These are phyloP conservation scores for Pythium aristosporum DNA, from an alignment of 352 stramenopile genomes.

Conservation along the genomic window DNA sequence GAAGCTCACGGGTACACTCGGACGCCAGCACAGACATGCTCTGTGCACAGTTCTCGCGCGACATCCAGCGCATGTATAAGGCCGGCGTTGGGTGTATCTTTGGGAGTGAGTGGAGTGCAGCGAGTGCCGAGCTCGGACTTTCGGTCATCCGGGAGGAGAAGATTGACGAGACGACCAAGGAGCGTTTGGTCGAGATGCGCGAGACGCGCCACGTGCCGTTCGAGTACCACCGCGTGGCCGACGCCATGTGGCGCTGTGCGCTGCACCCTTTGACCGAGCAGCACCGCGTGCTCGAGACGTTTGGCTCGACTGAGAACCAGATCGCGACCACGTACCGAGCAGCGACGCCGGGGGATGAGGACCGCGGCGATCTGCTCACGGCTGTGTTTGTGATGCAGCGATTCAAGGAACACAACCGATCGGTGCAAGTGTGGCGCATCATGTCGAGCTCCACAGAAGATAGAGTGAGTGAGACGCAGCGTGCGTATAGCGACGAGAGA, in stretches of 20 bases:
- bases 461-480: not conserved
- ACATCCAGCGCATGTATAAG: constrained; percentile 16
- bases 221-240: constrained; percentile 7
- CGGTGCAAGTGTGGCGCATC: constrained; percentile 11
- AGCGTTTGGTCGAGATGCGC: constrained; percentile 3
- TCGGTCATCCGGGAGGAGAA: constrained; percentile 2
- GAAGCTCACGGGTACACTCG: not conserved
- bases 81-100: constrained; percentile 4
- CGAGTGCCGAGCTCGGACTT: not conserved
- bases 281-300: constrained; percentile 3
- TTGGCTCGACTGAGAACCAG: constrained; percentile 8
- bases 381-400: constrained; percentile 2
- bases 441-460: constrained; percentile 6
- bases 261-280: not conserved
- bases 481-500: constrained; percentile 15
- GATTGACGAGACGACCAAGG: not conserved
- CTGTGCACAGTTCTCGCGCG: constrained; percentile 9
- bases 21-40: constrained; percentile 7
- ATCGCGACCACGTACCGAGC: constrained; percentile 9
- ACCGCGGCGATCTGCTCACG: constrained; percentile 2
- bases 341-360: not conserved
- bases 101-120: not conserved
- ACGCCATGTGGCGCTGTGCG: constrained; percentile 10
- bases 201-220: constrained; percentile 11
- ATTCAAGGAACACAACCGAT: constrained; percentile 10